Evolutionary conservation across 257 asterid genomes (phyloP).

Genomic region (Capsicum baccatum): DNA sequence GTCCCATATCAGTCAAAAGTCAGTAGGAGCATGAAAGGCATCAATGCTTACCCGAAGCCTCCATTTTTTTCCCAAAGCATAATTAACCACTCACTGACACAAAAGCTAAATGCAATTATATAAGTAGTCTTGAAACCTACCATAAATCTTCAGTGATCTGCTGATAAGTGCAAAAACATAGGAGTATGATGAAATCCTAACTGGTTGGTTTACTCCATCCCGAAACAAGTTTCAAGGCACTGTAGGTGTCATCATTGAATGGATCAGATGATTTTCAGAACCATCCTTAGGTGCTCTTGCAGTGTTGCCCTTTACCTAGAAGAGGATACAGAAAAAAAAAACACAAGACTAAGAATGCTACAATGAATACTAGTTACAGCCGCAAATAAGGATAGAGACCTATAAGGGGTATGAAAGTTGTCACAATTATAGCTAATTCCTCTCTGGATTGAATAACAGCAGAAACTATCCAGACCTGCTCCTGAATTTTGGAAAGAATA

Average conservation of each 20-base stretch:
- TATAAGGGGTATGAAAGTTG: slow-evolving; percentile 18
- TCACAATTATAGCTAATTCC: neutral
- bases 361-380: neutral
- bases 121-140: slow-evolving; percentile 4
- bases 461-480: slow-evolving; percentile 22
- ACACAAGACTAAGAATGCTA: slow-evolving; percentile 1
- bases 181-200: slow-evolving; percentile 26
- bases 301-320: slow-evolving; percentile 62
- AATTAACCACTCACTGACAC: slow-evolving; percentile 22
- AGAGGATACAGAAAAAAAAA: slow-evolving; percentile 23
- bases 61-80: neutral
- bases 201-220: slow-evolving; percentile 42
- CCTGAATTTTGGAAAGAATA: slow-evolving; percentile 1
- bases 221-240: slow-evolving; percentile 46
- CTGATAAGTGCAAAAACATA: slow-evolving; percentile 11
- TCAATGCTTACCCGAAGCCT: neutral
- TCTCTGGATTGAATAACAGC: slow-evolving; percentile 26
- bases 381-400: slow-evolving; percentile 2
- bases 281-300: slow-evolving; percentile 48
- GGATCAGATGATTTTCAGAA: slow-evolving; percentile 53
- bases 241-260: slow-evolving; percentile 46
- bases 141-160: slow-evolving; percentile 18
- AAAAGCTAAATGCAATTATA: slow-evolving; percentile 8
- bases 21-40: slow-evolving; percentile 10
- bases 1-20: neutral